Conservation (phyloP, 169 alveolate species). For the Eimeria praecox region DNA sequence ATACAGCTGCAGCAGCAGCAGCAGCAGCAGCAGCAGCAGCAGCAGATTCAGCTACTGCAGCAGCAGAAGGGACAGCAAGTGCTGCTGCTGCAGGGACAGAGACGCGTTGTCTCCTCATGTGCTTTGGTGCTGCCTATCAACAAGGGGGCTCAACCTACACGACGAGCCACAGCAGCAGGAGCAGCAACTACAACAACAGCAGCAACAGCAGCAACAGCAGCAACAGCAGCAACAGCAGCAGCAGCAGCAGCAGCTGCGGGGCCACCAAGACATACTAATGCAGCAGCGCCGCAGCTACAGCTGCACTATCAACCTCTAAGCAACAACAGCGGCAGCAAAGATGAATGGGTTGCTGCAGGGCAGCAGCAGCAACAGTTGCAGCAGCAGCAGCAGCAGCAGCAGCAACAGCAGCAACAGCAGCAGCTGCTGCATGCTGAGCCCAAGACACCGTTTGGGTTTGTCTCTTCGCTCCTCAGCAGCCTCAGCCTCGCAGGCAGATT, state of each 20-base stretch:
- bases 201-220: not conserved
- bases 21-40: not conserved
- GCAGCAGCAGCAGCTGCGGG: not conserved
- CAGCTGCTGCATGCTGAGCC: not conserved
- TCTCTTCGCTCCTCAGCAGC: conserved; percentile 29
- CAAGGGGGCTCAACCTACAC: not conserved
- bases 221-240: not conserved
- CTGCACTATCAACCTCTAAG: not conserved
- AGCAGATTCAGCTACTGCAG: not conserved
- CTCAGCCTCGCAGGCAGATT: conserved; percentile 23
- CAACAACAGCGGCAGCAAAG: not conserved
- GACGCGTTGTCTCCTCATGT: conserved; percentile 44
- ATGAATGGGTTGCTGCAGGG: not conserved
- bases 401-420: conserved; percentile 21
- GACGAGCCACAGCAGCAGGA: too few relatives aligned
- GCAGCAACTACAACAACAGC: not conserved
- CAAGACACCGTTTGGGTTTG: conserved; percentile 23
- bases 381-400: conserved; percentile 50
- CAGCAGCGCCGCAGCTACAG: not conserved
- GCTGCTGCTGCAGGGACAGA: conserved; percentile 31
- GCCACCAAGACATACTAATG: not conserved
- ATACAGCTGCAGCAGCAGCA: not conserved
- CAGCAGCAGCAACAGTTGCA: not conserved
- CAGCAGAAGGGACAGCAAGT: not conserved
- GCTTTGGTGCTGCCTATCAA: not conserved